Evolutionary conservation across 768 basidiomycete species (phyloP), one percentile per base, ranked within the genome.

Genomic region (Lentinula lateritia): DNA sequence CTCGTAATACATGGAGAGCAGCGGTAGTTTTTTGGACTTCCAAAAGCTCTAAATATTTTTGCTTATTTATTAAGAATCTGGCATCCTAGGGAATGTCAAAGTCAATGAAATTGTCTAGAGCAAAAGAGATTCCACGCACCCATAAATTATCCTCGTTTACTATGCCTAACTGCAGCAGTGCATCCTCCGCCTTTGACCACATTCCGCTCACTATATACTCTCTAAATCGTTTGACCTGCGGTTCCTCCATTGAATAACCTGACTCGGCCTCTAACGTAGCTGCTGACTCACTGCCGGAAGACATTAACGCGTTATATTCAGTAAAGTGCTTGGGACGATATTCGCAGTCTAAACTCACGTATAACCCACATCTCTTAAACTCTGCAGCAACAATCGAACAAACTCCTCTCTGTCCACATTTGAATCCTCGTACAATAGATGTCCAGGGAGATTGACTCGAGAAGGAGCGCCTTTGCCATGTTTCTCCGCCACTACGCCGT

Each of bases 21-120:
- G 83, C 80, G 50, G 90, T 90, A 2, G 86, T 89, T 75, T 88
- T 86, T 67, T 83, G 84, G 4, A 84, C 82, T 69, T 98, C 96
- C 54, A 99, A 79, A 18, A 92, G 79, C 70, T 99, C 97, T 45
- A 98, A 80, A 73, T 97, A 99, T 76, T 97, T 95, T 82, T 99
- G 97, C 74, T 91, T 89, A 63, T 87, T 88, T 65, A 99, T 92
- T 63, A 95, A 78, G 73, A 95, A 97, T 63, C 80, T 86, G 20
- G 90, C 89, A 67, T 90, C 87, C 89, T 96, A 68, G 53, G 63
- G 58, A 63, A 66, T 62, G 63, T 62, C 63, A 52, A 41, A 34
- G 10, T 57, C 48, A 41, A 64, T 60, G 28, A 46, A 63, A 34
- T 34, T 50, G 50, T 52, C 45, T 41, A 46, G 20, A n/a, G 8